Percentiles rank a stretch among this genome's conserved stretches.
These are phyloP conservation scores for Fusarium setosum DNA, from an alignment of 2,329 filamentous ascomycete species.

Conservation along the genomic window DNA sequence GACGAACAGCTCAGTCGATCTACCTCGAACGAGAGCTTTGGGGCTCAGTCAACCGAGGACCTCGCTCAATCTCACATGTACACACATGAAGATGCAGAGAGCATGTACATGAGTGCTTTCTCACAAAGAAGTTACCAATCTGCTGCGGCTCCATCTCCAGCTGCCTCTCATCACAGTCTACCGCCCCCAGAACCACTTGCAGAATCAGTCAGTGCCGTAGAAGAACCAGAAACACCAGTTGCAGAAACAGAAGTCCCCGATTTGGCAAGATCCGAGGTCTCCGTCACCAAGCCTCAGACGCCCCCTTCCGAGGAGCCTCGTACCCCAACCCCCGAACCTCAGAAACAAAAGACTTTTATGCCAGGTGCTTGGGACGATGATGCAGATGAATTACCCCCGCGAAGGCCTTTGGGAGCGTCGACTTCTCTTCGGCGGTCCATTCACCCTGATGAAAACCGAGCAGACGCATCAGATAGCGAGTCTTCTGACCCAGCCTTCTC, in stretches of 20 bases:
- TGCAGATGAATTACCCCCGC: slow-evolving; percentile 34
- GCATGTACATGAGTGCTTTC: slow-evolving; percentile 86
- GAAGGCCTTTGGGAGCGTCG: slow-evolving; percentile 16
- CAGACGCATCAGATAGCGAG: slow-evolving; percentile 36
- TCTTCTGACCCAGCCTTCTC: slow-evolving; percentile 45
- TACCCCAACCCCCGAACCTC: background rate
- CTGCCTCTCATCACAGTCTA: slow-evolving; percentile 16
- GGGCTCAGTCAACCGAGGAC: slow-evolving; percentile 54
- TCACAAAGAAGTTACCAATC: slow-evolving; percentile 57
- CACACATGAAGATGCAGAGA: slow-evolving; percentile 83
- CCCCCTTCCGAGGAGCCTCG: slow-evolving; percentile 3
- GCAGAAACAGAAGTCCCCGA: slow-evolving; percentile 6
- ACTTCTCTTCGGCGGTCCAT: slow-evolving; percentile 8
- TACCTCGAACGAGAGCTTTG: slow-evolving; percentile 28
- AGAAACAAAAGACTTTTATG: slow-evolving; percentile 49
- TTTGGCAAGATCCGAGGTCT: background rate
- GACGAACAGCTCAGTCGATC: slow-evolving; percentile 23
- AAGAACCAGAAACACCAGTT: background rate
- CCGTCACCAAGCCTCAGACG: slow-evolving; percentile 2
- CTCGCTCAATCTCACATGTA: slow-evolving; percentile 76
- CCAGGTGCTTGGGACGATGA: slow-evolving; percentile 65
- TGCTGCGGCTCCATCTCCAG: slow-evolving; percentile 1
- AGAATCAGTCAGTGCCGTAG: background rate
- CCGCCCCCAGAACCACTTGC: background rate
- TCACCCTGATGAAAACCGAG: slow-evolving; percentile 14